These are phyloP conservation scores for Pelargonium nanum DNA, from an alignment of 345 rosid genomes.

Conservation along the genomic window DNA sequence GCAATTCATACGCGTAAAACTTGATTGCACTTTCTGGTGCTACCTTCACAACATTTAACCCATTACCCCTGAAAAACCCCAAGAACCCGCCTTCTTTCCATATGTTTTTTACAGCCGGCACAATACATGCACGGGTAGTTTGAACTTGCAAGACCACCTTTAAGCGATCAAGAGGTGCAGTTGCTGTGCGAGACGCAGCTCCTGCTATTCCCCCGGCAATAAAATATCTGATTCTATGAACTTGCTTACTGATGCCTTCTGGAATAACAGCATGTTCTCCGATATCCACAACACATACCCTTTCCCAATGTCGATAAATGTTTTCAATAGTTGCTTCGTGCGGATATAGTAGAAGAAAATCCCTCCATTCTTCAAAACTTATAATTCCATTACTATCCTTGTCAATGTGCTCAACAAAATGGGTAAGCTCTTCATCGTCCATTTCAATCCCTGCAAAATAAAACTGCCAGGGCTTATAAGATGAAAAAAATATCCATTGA, in stretches of 20 bases:
- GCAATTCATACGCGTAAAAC: constrained; percentile 68
- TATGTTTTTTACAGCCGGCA: constrained; percentile 58
- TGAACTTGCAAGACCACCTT: constrained; percentile 81
- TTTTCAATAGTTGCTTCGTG: constrained; percentile 91
- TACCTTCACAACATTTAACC: constrained; percentile 74
- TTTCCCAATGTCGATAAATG: constrained; percentile 76
- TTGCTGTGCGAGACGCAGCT: constrained; percentile 79
- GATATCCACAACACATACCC: constrained; percentile 78
- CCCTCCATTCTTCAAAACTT: constrained; percentile 91
- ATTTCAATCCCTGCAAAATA: constrained; percentile 61
- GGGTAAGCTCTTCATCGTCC: constrained; percentile 77
- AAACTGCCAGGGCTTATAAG: constrained; percentile 42
- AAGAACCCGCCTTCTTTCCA: constrained; percentile 50
- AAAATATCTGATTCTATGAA: constrained; percentile 62
- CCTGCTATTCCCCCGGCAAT: constrained; percentile 91
- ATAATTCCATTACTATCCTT: constrained; percentile 86
- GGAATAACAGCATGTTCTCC: constrained; percentile 86
- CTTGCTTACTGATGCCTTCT: constrained; percentile 70
- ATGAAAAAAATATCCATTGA: constrained; percentile 35
- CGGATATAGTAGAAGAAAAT: constrained; percentile 77
- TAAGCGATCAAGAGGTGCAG: constrained; percentile 86
- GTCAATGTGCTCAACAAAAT: constrained; percentile 82
- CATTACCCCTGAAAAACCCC: constrained; percentile 75
- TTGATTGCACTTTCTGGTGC: constrained; percentile 89
- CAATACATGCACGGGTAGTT: constrained; percentile 42